A percentile compares a stretch with the other conserved stretches of the same genome.
Conservation (phyloP, 345 rosid species). For the Jatropha curcas region DNA sequence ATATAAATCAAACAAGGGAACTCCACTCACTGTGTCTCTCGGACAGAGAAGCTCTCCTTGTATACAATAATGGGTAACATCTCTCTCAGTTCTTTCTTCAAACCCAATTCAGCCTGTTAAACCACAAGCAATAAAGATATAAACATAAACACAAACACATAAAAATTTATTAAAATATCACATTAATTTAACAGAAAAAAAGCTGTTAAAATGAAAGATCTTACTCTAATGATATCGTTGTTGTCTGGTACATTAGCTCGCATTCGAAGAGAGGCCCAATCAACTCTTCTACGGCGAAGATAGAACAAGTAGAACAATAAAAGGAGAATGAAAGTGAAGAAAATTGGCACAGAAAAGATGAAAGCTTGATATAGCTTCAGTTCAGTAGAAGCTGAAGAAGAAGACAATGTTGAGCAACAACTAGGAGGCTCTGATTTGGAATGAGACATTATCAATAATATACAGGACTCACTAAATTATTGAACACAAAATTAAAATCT, state of each 20-base stretch:
- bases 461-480: slow-evolving; percentile 1
- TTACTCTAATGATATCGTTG: slow-evolving; percentile 35
- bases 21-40: slow-evolving; percentile 68
- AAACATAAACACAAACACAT: background rate
- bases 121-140: slow-evolving; percentile 7
- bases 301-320: slow-evolving; percentile 76
- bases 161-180: background rate
- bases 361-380: slow-evolving; percentile 77
- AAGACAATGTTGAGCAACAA: slow-evolving; percentile 24
- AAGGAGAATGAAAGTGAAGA: slow-evolving; percentile 71
- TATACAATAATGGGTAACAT: slow-evolving; percentile 81
- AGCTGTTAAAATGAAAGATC: background rate
- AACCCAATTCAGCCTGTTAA: slow-evolving; percentile 64
- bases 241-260: slow-evolving; percentile 31
- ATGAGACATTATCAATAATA: slow-evolving; percentile 42
- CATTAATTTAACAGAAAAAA: background rate
- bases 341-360: slow-evolving; percentile 73
- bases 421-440: slow-evolving; percentile 23
- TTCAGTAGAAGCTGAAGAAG: slow-evolving; percentile 42
- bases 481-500: background rate
- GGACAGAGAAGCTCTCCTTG: slow-evolving; percentile 76
- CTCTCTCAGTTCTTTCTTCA: slow-evolving; percentile 86
- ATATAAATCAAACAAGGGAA: background rate
- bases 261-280: slow-evolving; percentile 69
- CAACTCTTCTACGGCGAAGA: slow-evolving; percentile 68